Evolutionary conservation across 495 filamentous ascomycete species (phyloP).

Genomic region (Friedmanniomyces endolithicus): DNA sequence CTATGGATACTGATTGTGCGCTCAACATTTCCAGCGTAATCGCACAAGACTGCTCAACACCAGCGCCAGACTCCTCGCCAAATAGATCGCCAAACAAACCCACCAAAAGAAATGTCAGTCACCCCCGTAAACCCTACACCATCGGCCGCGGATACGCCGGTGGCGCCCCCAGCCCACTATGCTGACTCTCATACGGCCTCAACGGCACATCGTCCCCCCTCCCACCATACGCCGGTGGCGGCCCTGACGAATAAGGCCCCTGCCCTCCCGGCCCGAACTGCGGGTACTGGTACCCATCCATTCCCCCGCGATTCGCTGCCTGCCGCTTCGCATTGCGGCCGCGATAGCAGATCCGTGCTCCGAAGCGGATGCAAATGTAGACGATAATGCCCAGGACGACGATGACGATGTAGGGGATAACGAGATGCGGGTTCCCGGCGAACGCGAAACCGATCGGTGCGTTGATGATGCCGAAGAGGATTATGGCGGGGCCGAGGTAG

Average conservation of each 20-base stretch:
- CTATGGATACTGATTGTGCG: too few relatives aligned
- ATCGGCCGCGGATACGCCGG: constrained; percentile 1
- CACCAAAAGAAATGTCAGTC: too few relatives aligned
- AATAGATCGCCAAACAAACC: too few relatives aligned
- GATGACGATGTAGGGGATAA: constrained; percentile 4
- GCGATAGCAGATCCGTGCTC: constrained; percentile 1
- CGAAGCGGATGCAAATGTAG: constrained; percentile 3
- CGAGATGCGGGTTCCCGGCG: constrained; percentile 13
- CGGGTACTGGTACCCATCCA: constrained; percentile 7
- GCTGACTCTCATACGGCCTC: constrained; percentile 8
- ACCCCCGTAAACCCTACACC: not conserved
- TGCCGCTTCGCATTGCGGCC: not conserved
- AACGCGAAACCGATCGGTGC: constrained; percentile 34
- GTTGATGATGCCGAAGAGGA: constrained; percentile 39
- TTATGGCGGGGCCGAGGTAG: constrained; percentile 41
- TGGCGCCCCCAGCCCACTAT: constrained; percentile 1
- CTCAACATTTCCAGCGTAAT: too few relatives aligned
- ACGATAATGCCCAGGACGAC: constrained; percentile 1
- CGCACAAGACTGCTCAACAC: not conserved
- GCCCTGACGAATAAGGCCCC: not conserved
- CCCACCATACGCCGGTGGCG: constrained; percentile 9
- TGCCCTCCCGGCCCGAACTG: not conserved
- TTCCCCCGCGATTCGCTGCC: not conserved
- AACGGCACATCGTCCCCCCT: constrained; percentile 3
- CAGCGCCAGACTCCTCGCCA: not conserved